These are phyloP conservation scores for Acanthamoeba triangularis DNA, from an alignment of 208 protist species.

Conservation along the genomic window DNA sequence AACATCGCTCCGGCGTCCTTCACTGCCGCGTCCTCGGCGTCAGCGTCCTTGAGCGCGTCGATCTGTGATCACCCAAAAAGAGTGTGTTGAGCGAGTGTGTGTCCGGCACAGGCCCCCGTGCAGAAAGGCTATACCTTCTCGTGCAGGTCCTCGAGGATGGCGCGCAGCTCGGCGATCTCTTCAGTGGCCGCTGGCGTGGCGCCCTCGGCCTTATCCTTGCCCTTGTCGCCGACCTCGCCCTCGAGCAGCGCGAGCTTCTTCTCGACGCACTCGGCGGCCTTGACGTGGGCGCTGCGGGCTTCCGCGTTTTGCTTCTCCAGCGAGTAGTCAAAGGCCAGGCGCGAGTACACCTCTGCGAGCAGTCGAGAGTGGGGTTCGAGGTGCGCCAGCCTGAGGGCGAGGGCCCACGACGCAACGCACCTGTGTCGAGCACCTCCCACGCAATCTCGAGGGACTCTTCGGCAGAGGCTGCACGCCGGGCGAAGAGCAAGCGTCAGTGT, in stretches of 20 bases:
- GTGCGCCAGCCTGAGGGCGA: background rate
- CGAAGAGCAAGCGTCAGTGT: background rate
- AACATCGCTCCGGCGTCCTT: conserved; percentile 14
- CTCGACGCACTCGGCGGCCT: conserved; percentile 32
- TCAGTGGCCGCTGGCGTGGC: background rate
- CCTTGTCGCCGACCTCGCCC: conserved; percentile 2
- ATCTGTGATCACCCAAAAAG: background rate
- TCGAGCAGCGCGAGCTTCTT: conserved; percentile 24
- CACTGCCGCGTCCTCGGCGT: background rate
- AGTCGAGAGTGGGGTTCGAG: conserved; percentile 56
- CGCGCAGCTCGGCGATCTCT: conserved; percentile 30
- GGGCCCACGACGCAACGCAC: background rate
- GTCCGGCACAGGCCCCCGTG: background rate
- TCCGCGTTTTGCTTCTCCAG: conserved; percentile 23
- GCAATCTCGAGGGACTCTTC: conserved; percentile 44
- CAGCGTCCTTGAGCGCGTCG: background rate
- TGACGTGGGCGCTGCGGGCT: background rate
- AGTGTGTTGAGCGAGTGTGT: background rate
- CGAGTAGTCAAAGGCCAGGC: conserved; percentile 21
- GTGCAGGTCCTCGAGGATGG: conserved; percentile 41
- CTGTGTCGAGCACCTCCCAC: conserved; percentile 55
- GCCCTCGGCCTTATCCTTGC: background rate
- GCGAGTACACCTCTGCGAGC: conserved; percentile 12
- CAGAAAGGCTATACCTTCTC: background rate
- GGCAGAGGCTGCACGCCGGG: background rate